Evolutionary conservation across 2,329 filamentous ascomycete species (phyloP).

Genomic region (Diaporthe aspalathi): DNA sequence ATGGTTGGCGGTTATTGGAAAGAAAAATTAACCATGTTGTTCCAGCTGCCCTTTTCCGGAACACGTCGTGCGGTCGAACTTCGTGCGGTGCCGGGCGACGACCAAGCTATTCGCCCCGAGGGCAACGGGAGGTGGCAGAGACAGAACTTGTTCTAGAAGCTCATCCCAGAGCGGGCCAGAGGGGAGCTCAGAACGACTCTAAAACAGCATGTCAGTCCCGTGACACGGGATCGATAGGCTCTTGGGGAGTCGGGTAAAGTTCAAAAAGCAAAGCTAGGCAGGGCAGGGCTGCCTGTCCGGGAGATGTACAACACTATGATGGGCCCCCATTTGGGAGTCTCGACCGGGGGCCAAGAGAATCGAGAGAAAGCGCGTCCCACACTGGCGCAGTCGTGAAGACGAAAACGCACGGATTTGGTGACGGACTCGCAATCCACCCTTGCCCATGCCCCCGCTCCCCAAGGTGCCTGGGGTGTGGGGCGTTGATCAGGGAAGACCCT

Average conservation of each 20-base stretch:
- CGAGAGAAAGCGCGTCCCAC: neutral
- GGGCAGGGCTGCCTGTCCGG: neutral
- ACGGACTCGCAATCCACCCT: slow-evolving; percentile 5
- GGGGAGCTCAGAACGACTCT: neutral
- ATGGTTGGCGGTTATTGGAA: neutral
- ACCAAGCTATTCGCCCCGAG: neutral
- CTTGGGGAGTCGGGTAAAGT: slow-evolving; percentile 16
- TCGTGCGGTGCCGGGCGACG: slow-evolving; percentile 3
- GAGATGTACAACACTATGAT: neutral
- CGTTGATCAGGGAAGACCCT: slow-evolving; percentile 21
- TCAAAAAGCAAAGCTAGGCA: slow-evolving; percentile 9
- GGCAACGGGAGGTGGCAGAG: neutral
- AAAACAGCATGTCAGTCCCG: neutral
- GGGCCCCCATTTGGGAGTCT: neutral
- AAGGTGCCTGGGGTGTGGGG: neutral
- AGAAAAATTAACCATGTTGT: too few species aligned
- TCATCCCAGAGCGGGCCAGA: too few species aligned
- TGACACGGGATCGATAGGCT: slow-evolving; percentile 15
- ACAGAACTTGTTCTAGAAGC: slow-evolving; percentile 20
- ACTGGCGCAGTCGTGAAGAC: slow-evolving; percentile 2
- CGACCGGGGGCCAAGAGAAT: slow-evolving; percentile 2
- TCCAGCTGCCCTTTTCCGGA: slow-evolving; percentile 7
- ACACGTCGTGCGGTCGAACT: neutral
- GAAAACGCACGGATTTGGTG: slow-evolving; percentile 6
- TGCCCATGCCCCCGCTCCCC: neutral